phyloP scores from a whole-genome alignment of 169 alveolate species.

The Plasmodium blacklocki region DNA sequence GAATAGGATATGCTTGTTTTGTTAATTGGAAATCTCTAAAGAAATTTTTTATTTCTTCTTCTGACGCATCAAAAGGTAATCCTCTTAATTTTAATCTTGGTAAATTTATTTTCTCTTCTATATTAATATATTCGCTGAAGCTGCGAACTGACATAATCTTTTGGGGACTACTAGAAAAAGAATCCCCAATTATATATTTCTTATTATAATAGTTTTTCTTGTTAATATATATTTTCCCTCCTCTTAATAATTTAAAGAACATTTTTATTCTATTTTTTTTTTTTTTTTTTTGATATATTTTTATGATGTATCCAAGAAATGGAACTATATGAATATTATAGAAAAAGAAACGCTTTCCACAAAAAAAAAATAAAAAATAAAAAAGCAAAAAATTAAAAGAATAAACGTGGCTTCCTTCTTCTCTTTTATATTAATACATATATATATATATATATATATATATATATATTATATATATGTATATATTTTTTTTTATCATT shows the following conservation, averaged over 20 bases:
- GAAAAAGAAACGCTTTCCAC: no score
- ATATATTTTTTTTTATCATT: no score
- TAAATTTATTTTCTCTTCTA: constrained; percentile 52
- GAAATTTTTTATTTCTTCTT: constrained; percentile 68
- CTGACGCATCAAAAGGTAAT: constrained; percentile 56
- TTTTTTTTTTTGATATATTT: not conserved
- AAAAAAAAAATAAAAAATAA: no score
- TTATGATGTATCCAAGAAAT: not conserved
- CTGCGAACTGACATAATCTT: not conserved
- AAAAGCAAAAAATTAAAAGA: no score
- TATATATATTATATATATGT: no score
- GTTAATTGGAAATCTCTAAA: constrained; percentile 43
- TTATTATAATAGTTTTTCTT: no score
- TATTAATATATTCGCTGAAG: constrained; percentile 36
- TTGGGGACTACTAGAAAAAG: not conserved
- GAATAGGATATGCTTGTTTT: constrained; percentile 31
- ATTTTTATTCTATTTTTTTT: not conserved
- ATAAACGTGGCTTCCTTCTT: no score
- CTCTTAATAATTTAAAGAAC: constrained; percentile 9
- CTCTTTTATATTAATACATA: no score
- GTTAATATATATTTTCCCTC: not conserved
- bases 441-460: no score
- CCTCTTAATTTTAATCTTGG: constrained; percentile 70
- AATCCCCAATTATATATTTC: not conserved
- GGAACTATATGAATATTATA: no score